Percentiles rank a stretch among this genome's conserved stretches.
Evolutionary conservation across 768 basidiomycete species (phyloP).

Genomic region (Infundibulicybe gibba): DNA sequence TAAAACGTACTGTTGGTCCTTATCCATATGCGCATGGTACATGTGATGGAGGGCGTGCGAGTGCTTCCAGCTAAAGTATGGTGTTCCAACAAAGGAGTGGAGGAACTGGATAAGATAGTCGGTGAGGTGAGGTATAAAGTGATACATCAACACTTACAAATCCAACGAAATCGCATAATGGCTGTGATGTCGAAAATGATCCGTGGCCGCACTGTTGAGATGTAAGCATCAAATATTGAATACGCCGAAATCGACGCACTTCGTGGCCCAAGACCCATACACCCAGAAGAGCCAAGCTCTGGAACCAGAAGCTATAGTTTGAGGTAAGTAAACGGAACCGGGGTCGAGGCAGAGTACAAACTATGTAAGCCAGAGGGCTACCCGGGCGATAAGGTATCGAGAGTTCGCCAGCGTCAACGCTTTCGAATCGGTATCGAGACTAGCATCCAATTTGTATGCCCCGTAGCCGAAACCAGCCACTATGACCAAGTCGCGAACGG

Average conservation of each 20-base stretch:
- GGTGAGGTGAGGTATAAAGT: background rate
- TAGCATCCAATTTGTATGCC: too few species aligned
- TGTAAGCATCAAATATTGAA: background rate
- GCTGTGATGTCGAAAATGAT: too few species aligned
- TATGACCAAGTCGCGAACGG: too few species aligned
- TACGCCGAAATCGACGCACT: conserved; percentile 1
- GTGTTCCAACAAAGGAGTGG: conserved; percentile 29
- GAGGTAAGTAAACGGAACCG: background rate
- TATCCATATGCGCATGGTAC: conserved; percentile 52
- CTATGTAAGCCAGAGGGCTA: too few species aligned
- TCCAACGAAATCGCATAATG: too few species aligned
- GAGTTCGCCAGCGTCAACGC: too few species aligned
- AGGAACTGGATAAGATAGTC: conserved; percentile 8
- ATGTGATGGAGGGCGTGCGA: conserved; percentile 47
- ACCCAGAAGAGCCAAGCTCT: conserved; percentile 14
- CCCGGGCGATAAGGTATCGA: too few species aligned
- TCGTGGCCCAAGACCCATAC: conserved; percentile 21
- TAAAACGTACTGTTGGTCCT: conserved; percentile 50
- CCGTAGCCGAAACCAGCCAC: too few species aligned
- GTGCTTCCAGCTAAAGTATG: conserved; percentile 50
- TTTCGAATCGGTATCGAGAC: too few species aligned
- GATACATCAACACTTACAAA: background rate
- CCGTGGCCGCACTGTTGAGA: too few species aligned
- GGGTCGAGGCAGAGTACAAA: too few species aligned
- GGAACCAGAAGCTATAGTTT: conserved; percentile 16